Evolutionary conservation across 2,329 filamentous ascomycete species (phyloP).

Genomic region (Zasmidium cellare): DNA sequence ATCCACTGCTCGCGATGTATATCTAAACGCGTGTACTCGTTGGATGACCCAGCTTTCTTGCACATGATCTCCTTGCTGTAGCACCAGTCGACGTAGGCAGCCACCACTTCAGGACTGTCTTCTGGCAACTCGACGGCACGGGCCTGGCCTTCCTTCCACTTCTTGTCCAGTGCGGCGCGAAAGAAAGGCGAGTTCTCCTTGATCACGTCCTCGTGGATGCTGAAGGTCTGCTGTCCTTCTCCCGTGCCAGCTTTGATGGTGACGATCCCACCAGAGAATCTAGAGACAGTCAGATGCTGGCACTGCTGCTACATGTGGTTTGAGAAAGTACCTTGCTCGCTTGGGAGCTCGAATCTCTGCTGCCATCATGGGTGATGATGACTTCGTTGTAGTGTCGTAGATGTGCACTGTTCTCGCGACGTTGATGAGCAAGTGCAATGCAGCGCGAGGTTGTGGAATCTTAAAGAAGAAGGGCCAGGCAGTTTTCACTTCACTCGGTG

Average conservation of each 20-base stretch:
- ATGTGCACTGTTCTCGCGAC: too few relatives aligned
- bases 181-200: slow-evolving; percentile 7
- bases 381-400: too few relatives aligned
- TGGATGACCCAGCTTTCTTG: not conserved
- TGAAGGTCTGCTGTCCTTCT: not conserved
- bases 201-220: slow-evolving; percentile 8
- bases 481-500: too few relatives aligned
- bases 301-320: not conserved
- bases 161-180: slow-evolving; percentile 6
- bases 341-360: not conserved
- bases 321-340: not conserved
- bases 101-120: not conserved
- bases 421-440: too few relatives aligned
- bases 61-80: slow-evolving; percentile 2
- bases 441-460: too few relatives aligned
- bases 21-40: too few relatives aligned
- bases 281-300: not conserved
- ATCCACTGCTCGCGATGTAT: not conserved
- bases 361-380: too few relatives aligned
- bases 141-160: slow-evolving; percentile 5
- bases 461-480: too few relatives aligned
- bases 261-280: slow-evolving; percentile 3
- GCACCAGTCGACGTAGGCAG: slow-evolving; percentile 11
- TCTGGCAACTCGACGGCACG: slow-evolving; percentile 4
- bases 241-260: not conserved